A percentile compares a stretch with the other conserved stretches of the same genome.
These are phyloP conservation scores for Fistulina hepatica DNA, from an alignment of 1,284 basidiomycete species.

Conservation along the genomic window DNA sequence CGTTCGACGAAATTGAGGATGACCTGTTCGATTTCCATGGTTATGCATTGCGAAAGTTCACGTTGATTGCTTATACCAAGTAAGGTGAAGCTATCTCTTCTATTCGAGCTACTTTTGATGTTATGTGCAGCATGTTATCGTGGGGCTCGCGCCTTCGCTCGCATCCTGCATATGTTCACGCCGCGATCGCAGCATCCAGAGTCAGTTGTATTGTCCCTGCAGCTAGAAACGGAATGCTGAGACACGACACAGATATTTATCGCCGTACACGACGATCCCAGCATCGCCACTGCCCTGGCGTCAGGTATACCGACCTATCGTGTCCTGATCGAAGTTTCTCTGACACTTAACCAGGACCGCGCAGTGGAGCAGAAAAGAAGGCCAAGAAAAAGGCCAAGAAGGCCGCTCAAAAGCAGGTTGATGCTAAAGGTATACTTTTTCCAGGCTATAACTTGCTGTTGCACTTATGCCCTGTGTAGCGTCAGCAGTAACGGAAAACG, in stretches of 20 bases:
- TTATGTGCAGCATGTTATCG: slow-evolving; percentile 48
- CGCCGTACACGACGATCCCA: slow-evolving; percentile 65
- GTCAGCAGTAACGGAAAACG: slow-evolving; percentile 23
- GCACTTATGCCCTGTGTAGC: slow-evolving; percentile 4
- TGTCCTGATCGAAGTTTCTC: background rate
- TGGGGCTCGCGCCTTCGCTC: slow-evolving; percentile 79
- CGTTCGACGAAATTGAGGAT: slow-evolving; percentile 85
- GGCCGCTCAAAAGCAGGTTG: slow-evolving; percentile 62
- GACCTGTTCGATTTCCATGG: slow-evolving; percentile 99
- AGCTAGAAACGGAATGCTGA: slow-evolving; percentile 3
- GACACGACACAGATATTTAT: slow-evolving; percentile 54
- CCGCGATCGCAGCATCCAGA: slow-evolving; percentile 60
- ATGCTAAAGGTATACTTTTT: slow-evolving; percentile 38
- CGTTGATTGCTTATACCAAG: slow-evolving; percentile 78
- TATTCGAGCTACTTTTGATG: background rate
- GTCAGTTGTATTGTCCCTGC: slow-evolving; percentile 27
- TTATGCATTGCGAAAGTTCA: slow-evolving; percentile 88
- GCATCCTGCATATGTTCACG: slow-evolving; percentile 66
- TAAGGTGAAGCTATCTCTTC: slow-evolving; percentile 25
- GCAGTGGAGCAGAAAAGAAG: slow-evolving; percentile 72
- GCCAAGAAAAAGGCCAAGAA: slow-evolving; percentile 88
- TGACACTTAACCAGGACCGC: slow-evolving; percentile 21
- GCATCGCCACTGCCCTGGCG: slow-evolving; percentile 35
- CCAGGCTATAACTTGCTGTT: background rate
- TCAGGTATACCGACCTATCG: slow-evolving; percentile 22